A percentile compares a stretch with the other conserved stretches of the same genome.
Conservation (phyloP, 306 rosid species). For the Begonia loranthoides region DNA sequence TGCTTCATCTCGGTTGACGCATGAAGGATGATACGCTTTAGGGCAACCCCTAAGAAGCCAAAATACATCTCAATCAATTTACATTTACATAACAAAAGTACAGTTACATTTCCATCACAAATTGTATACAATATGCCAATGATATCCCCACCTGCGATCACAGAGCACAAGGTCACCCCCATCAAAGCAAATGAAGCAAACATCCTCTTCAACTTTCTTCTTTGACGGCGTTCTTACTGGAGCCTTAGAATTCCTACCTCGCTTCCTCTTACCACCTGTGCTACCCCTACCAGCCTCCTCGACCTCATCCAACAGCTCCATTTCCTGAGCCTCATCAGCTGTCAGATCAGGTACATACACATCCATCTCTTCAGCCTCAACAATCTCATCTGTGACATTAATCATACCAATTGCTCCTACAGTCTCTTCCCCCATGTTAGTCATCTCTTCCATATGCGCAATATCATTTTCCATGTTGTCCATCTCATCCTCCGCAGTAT, state of each 20-base stretch:
- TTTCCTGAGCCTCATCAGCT: slow-evolving; percentile 36
- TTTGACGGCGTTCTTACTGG: slow-evolving; percentile 29
- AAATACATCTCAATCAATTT: slow-evolving; percentile 10
- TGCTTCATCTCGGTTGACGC: slow-evolving; percentile 87
- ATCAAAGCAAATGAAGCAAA: slow-evolving; percentile 97
- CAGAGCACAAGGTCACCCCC: slow-evolving; percentile 99
- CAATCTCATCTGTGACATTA: slow-evolving; percentile 22
- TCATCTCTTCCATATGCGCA: slow-evolving; percentile 13
- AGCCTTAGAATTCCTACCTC: slow-evolving; percentile 47
- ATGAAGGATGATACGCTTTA: slow-evolving; percentile 93
- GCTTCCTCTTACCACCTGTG: slow-evolving; percentile 70
- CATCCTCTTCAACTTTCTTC: slow-evolving; percentile 90
- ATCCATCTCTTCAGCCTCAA: slow-evolving; percentile 20
- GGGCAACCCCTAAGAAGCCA: slow-evolving; percentile 78
- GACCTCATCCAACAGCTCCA: slow-evolving; percentile 22
- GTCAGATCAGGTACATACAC: slow-evolving; percentile 17
- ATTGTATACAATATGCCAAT: background rate
- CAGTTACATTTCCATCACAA: background rate
- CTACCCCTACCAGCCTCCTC: slow-evolving; percentile 24
- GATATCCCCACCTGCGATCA: slow-evolving; percentile 62
- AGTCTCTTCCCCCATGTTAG: slow-evolving; percentile 10
- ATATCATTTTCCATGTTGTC: slow-evolving; percentile 17
- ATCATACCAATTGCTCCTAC: slow-evolving; percentile 12
- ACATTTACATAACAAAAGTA: slow-evolving; percentile 4
- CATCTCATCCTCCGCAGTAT: slow-evolving; percentile 4